Percentiles rank a stretch among this genome's conserved stretches.
These are phyloP conservation scores for Schoenoplectus tabernaemontani DNA, from an alignment of 202 grass and related monocot species.

Conservation along the genomic window DNA sequence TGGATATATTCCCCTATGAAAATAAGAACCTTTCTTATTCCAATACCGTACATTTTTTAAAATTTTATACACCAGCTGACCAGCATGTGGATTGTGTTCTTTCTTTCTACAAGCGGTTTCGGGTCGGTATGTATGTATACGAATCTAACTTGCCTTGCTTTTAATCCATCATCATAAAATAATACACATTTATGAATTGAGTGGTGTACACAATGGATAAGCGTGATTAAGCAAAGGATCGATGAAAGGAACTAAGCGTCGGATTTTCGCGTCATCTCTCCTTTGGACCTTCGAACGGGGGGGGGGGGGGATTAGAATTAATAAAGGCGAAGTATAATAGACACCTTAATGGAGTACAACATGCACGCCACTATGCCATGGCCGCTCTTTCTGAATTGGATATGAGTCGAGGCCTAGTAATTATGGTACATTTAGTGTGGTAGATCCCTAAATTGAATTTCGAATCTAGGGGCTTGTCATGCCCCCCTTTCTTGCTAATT, in stretches of 20 bases:
- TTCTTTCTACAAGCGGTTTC: slow-evolving; percentile 2
- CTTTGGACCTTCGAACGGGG: not conserved
- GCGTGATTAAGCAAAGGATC: not conserved
- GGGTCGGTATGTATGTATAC: not conserved
- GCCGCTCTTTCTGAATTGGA: slow-evolving; percentile 24
- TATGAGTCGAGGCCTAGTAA: slow-evolving; percentile 27
- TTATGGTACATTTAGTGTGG: not conserved
- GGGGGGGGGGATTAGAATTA: not conserved
- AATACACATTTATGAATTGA: slow-evolving; percentile 10
- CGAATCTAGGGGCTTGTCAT: slow-evolving; percentile 21
- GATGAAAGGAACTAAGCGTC: slow-evolving; percentile 10
- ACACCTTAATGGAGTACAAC: slow-evolving; percentile 23
- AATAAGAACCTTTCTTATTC: not conserved
- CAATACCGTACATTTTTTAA: not conserved
- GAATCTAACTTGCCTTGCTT: not conserved
- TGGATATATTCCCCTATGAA: not conserved
- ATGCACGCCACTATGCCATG: slow-evolving; percentile 17
- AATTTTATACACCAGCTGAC: not conserved
- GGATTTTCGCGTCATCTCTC: slow-evolving; percentile 12
- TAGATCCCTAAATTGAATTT: not conserved
- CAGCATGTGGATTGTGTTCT: not conserved
- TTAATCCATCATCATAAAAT: slow-evolving; percentile 4
- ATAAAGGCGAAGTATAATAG: slow-evolving; percentile 4
- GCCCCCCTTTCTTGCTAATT: too few species aligned
- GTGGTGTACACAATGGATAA: slow-evolving; percentile 23